A percentile compares a stretch with the other conserved stretches of the same genome.
Evolutionary conservation across 2,329 filamentous ascomycete genomes (phyloP).

Genomic region (Huntiella abstrusa): DNA sequence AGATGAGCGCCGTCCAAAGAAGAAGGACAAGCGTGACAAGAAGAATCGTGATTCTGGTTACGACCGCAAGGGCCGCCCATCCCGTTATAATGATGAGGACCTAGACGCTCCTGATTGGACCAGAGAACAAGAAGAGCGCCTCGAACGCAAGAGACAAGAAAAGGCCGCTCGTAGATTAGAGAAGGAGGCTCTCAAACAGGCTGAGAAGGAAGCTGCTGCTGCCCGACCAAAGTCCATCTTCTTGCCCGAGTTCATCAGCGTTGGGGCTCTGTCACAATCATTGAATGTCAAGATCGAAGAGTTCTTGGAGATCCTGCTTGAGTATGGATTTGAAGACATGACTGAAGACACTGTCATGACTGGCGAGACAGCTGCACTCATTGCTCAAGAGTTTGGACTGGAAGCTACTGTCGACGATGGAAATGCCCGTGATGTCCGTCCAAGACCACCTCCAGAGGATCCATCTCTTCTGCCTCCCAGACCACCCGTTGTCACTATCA

Average conservation of each 20-base stretch:
- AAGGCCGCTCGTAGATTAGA: conserved; percentile 10
- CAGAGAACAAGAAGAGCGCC: conserved; percentile 6
- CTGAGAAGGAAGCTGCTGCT: conserved; percentile 18
- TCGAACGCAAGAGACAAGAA: conserved; percentile 5
- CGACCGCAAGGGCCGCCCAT: background rate
- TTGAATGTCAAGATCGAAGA: conserved; percentile 50
- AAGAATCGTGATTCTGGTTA: conserved; percentile 4
- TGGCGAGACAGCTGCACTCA: conserved; percentile 72
- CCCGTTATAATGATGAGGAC: conserved; percentile 4
- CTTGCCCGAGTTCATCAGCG: conserved; percentile 78
- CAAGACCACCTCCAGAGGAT: conserved; percentile 51
- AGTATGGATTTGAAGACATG: conserved; percentile 79
- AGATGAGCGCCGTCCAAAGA: background rate
- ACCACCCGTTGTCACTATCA: conserved; percentile 92
- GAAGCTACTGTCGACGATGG: conserved; percentile 59
- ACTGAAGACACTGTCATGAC: conserved; percentile 72
- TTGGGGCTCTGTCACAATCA: conserved; percentile 60
- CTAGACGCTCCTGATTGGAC: conserved; percentile 6
- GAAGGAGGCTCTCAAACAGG: conserved; percentile 8
- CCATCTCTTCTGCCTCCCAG: conserved; percentile 48
- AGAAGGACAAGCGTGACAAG: conserved; percentile 1
- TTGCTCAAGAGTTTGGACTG: conserved; percentile 83
- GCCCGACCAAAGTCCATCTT: conserved; percentile 39
- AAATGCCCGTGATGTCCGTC: conserved; percentile 49
- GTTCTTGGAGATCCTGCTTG: conserved; percentile 57